Percentiles rank a stretch among this genome's conserved stretches.
Evolutionary conservation across 306 rosid species (phyloP).

Genomic region (Sicyos baderoa): DNA sequence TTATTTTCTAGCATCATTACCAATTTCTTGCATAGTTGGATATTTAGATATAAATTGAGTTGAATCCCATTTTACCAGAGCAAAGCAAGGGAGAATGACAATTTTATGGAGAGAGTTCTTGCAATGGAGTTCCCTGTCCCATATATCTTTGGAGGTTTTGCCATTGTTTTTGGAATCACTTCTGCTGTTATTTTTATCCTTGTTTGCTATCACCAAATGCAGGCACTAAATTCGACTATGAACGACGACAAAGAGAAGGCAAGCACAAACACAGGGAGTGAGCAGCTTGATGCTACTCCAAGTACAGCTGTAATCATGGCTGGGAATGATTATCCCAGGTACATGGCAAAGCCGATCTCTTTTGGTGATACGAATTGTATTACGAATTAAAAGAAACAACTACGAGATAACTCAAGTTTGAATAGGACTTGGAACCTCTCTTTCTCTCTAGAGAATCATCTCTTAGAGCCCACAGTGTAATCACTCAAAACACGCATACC

Average conservation of each 20-base stretch:
- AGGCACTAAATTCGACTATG: background rate
- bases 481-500: too few species aligned
- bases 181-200: slow-evolving; percentile 8
- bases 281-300: slow-evolving; percentile 1
- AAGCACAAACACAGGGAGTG: background rate
- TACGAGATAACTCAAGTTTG: too few species aligned
- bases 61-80: background rate
- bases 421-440: too few species aligned
- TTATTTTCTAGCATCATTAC: background rate
- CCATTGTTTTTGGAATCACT: slow-evolving; percentile 10
- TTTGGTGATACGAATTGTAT: too few species aligned
- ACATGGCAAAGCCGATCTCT: slow-evolving; percentile 20
- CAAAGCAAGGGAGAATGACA: slow-evolving; percentile 15
- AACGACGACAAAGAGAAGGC: background rate
- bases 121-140: slow-evolving; percentile 12
- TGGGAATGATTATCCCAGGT: slow-evolving; percentile 17
- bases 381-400: too few species aligned
- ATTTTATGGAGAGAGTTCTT: background rate
- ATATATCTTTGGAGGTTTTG: slow-evolving; percentile 11
- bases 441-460: too few species aligned
- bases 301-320: slow-evolving; percentile 11
- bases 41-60: slow-evolving; percentile 5
- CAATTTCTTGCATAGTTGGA: slow-evolving; percentile 6
- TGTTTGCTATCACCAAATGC: background rate
- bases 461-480: too few species aligned